A percentile compares a stretch with the other conserved stretches of the same genome.
Evolutionary conservation across 1,139 yeast species (phyloP).

Genomic region (Saccharomyces pastorianus): DNA sequence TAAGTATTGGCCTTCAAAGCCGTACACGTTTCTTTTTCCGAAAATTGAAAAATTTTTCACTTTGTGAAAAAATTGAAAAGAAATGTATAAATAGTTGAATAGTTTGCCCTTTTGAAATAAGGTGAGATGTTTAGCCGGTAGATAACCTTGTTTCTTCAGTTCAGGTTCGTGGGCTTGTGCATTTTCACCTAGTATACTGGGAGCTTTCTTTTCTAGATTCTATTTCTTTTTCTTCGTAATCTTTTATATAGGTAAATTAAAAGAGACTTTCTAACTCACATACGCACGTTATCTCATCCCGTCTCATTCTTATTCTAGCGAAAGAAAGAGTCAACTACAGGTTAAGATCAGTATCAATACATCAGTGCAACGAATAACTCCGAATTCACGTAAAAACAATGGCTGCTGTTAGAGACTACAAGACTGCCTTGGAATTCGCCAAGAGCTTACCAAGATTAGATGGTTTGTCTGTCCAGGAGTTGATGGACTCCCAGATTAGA

Average conservation of each 20-base stretch:
- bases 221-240: not conserved
- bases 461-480: constrained; percentile 74
- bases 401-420: constrained; percentile 34
- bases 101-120: not conserved
- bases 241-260: not conserved
- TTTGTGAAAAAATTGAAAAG: not conserved
- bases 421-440: constrained; percentile 63
- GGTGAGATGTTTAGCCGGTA: not conserved
- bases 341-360: not conserved
- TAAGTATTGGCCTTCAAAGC: not conserved
- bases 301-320: not conserved
- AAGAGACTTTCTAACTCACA: not conserved
- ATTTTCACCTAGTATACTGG: not conserved
- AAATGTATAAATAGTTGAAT: not conserved
- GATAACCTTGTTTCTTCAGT: not conserved
- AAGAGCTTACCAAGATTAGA: constrained; percentile 62
- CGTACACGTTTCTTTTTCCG: not conserved
- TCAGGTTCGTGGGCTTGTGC: not conserved
- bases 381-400: constrained; percentile 25
- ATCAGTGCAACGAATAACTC: not conserved
- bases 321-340: not conserved
- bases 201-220: not conserved
- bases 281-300: not conserved
- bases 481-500: constrained; percentile 82
- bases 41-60: not conserved